Percentiles rank a stretch among this genome's conserved stretches.
Conservation (phyloP, 192 early-diverging fungal species). For the Coemansia asiatica region DNA sequence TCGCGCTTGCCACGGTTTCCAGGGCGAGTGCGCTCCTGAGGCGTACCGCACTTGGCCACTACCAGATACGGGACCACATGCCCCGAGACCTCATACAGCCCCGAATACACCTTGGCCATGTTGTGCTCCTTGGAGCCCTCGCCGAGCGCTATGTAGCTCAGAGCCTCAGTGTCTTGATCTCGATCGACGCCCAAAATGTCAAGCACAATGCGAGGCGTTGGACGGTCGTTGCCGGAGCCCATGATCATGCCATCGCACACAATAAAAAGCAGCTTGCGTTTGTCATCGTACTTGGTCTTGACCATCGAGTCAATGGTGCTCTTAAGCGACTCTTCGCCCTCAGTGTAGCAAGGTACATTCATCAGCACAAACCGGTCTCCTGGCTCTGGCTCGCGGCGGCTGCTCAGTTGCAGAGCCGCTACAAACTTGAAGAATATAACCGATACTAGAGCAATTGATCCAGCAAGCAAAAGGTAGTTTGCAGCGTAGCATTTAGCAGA, state of each 20-base stretch:
- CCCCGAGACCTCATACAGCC: slow-evolving; percentile 86
- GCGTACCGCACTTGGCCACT: slow-evolving; percentile 86
- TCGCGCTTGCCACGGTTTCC: slow-evolving; percentile 98
- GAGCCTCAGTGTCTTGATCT: slow-evolving; percentile 75
- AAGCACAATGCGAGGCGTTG: slow-evolving; percentile 94
- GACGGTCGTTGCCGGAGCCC: slow-evolving; percentile 91
- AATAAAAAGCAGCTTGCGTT: slow-evolving; percentile 92
- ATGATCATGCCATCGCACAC: slow-evolving; percentile 96
- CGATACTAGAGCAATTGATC: slow-evolving; percentile 75
- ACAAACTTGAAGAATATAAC: slow-evolving; percentile 92
- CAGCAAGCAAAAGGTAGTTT: slow-evolving; percentile 76
- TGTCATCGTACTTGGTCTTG: slow-evolving; percentile 89
- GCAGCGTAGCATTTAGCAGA: slow-evolving; percentile 71
- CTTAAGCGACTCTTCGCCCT: slow-evolving; percentile 87
- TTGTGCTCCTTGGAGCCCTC: slow-evolving; percentile 89
- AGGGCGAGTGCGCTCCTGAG: slow-evolving; percentile 76
- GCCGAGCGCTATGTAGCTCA: slow-evolving; percentile 82
- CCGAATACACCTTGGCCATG: slow-evolving; percentile 94
- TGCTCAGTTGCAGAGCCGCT: slow-evolving; percentile 81
- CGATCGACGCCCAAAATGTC: slow-evolving; percentile 94
- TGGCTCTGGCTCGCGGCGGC: slow-evolving; percentile 75
- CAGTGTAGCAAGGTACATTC: slow-evolving; percentile 96
- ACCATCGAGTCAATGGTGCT: slow-evolving; percentile 92
- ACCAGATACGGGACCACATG: slow-evolving; percentile 92
- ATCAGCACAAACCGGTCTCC: slow-evolving; percentile 89